Base-by-base conservation (phyloP, 208 protist genomes). In the Porcisia hertigi region DNA sequence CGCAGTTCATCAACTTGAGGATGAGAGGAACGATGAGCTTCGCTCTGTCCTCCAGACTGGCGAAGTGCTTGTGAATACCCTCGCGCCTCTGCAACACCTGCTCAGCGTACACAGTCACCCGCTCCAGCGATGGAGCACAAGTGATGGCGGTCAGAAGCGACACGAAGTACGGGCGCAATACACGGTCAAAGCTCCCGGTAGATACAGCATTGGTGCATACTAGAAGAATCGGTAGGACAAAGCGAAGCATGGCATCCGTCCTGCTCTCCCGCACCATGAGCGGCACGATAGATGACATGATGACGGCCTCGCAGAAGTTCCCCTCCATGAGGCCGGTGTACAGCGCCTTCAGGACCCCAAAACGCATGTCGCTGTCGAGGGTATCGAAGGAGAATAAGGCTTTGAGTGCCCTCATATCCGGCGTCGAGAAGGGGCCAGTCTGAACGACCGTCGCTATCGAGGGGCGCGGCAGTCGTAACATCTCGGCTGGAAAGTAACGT, bases 221-320 rank as follows among this genome's bases (percentile, higher is more conserved):
- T 14, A 93, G 69, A 18, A 91, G 67, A 70, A 93, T 84, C 3
- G 86, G 89, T 43, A 91, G 75, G 43, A 82, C 72, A 67, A 85
- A 93, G 23, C 81, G 77, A 60, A 89, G 75, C 86, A 88, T 85
- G 49, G 59, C 71, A 34, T 88, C 74, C 47, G 81, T 62, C 52
- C 54, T 70, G 74, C 79, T 84, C 72, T 84, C 84, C 18, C 80
- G 81, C 70, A 75, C 58, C 86, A 91, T 85, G 54, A 87, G 74
- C n/a, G 86, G 86, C 74, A 93, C 75, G 11, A 93, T 75, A 9
- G 75, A 30, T 7, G 72, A 77, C 16, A 87, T 23, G 4, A 93
- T 45, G 7, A 89, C 72, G 11, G 64, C 43, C 75, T 87, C 84
- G 43, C 76, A 86, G 67, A 91, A 90, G 25, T 20, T 34, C 34